A percentile compares a stretch with the other conserved stretches of the same genome.
Conservation (phyloP, 1,139 yeast genomes). For the Ogataea hybrid region DNA sequence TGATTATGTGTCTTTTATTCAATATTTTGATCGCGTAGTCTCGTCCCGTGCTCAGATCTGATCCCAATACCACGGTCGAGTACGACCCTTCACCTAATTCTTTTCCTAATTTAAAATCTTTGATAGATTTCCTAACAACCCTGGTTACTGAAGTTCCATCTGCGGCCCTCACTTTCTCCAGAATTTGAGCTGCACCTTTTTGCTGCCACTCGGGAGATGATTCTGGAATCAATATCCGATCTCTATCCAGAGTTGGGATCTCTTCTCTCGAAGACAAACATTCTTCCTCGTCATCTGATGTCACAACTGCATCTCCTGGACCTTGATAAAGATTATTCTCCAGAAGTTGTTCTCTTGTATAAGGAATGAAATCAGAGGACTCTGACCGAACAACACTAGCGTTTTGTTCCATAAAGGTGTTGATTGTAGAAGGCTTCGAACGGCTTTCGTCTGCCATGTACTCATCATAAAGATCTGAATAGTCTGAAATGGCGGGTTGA, state of each 20-base stretch:
- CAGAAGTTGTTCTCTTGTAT: neutral
- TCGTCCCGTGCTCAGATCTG: slow-evolving; percentile 53
- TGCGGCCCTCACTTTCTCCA: too few relatives aligned
- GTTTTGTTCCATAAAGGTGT: neutral
- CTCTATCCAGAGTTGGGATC: neutral
- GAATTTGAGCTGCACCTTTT: too few relatives aligned
- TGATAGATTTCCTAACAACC: too few relatives aligned
- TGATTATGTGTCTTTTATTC: slow-evolving; percentile 70
- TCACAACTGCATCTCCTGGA: neutral
- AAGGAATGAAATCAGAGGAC: neutral
- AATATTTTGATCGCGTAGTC: slow-evolving; percentile 74
- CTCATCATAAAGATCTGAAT: slow-evolving; percentile 20
- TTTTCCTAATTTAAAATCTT: too few relatives aligned
- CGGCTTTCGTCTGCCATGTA: slow-evolving; percentile 13
- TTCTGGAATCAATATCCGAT: slow-evolving; percentile 8
- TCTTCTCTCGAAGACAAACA: neutral
- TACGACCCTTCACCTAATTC: slow-evolving; percentile 86
- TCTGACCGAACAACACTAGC: neutral
- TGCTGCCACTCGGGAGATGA: slow-evolving; percentile 31
- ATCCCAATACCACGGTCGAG: slow-evolving; percentile 70
- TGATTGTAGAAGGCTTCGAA: neutral
- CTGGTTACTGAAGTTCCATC: too few relatives aligned
- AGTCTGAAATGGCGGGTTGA: slow-evolving; percentile 3
- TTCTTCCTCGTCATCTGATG: slow-evolving; percentile 1
- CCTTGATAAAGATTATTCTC: neutral